Base-by-base conservation (phyloP, 306 rosid genomes). In the Vicia villosa region DNA sequence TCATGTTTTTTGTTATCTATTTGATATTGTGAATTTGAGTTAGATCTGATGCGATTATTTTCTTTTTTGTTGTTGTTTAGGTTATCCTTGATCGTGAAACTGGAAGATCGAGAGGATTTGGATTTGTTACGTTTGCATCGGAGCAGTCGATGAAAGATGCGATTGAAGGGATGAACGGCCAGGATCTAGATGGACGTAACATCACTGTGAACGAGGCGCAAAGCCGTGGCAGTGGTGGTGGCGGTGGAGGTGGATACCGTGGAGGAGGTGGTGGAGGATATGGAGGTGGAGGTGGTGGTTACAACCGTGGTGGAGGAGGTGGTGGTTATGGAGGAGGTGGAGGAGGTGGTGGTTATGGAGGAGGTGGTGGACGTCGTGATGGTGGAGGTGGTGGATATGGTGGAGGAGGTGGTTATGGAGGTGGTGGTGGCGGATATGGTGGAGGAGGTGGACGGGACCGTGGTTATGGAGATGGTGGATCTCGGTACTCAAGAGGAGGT, bases 121-220 rank as follows among this genome's bases (percentile, higher is more conserved):
- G 97, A 71, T 94, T 94, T 55, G 99, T 94, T 0, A 94, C 99
- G 43, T 94, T 91, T 79, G 16, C 78, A 2, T 34, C 79, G n/a
- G 96, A 94, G 79, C 80, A 94, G 46, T 45, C 96, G 0, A 88
- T 94, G 99, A 86, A 73, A 52, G 88, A 84, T 1, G 99, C 99
- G 0, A 94, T 94, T 3, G 97, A 94, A 6, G 95, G 74, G 3
- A 91, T 94, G 99, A 94, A 94, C 45, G 99, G 99, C 2, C 92
- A 85, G 69, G 66, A 73, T 1, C 97, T 94, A 0, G 99, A 94
- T 12, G 99, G 99, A 2, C 95, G 99, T 5, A 91, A 77, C 57
- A 94, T 94, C 24, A 94, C 99, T 0, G 99, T 94, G 5, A 94
- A 94, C 74, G 97, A 88, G 81, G 99, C 96, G 0, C 97, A 94